Percentiles rank a stretch among this genome's conserved stretches.
phyloP scores from a whole-genome alignment of 495 filamentous ascomycete species.

The Clavariopsis aquatica region DNA sequence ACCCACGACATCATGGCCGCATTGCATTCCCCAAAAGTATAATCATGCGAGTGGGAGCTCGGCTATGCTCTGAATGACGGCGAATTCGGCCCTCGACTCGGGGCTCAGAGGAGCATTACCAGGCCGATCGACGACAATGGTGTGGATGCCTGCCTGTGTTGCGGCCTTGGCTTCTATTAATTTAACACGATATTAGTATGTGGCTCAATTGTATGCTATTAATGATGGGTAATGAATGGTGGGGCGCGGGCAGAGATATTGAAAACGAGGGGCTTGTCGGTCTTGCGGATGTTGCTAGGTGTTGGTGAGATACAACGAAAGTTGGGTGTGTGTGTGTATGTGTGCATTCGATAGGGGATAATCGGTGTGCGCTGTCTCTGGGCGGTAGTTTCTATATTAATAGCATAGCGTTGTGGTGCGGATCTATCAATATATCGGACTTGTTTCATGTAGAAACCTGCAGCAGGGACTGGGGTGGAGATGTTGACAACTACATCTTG shows the following conservation, averaged over 20 bases:
- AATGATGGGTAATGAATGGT: background rate
- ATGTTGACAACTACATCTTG: background rate
- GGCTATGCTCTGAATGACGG: slow-evolving; percentile 25
- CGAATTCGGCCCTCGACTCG: slow-evolving; percentile 46
- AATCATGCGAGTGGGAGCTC: slow-evolving; percentile 46
- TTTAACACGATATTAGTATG: too few relatives aligned
- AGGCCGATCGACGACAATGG: slow-evolving; percentile 60
- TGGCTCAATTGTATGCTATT: slow-evolving; percentile 8
- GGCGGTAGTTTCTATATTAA: slow-evolving; percentile 3
- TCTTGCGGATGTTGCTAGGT: background rate
- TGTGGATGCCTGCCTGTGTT: slow-evolving; percentile 61
- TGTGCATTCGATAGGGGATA: background rate
- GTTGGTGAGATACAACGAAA: background rate
- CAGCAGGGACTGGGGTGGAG: background rate
- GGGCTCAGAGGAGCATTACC: slow-evolving; percentile 60
- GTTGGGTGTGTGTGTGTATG: background rate
- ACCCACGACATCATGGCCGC: background rate
- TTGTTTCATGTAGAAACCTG: slow-evolving; percentile 28
- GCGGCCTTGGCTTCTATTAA: slow-evolving; percentile 64
- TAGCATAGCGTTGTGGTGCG: slow-evolving; percentile 2
- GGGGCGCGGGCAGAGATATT: background rate
- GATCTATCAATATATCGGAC: slow-evolving; percentile 3
- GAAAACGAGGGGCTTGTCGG: slow-evolving; percentile 2
- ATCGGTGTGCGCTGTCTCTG: background rate
- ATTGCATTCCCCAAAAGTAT: background rate